Conservation (phyloP, 2,329 filamentous ascomycete species). For the Proliferodiscus dingleyae region DNA sequence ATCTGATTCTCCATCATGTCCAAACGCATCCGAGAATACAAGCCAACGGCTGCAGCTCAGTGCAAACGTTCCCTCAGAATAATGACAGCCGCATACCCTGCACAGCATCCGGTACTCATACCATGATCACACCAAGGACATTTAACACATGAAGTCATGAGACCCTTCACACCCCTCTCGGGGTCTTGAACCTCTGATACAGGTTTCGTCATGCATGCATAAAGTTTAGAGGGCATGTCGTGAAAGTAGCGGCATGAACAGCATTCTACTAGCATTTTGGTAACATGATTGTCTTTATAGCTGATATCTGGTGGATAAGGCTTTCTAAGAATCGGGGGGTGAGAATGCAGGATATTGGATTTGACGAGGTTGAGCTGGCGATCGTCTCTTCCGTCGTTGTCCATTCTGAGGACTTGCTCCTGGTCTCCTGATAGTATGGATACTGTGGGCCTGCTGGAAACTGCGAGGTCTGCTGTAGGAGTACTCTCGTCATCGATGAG, state of each 20-base stretch:
- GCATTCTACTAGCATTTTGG: constrained; percentile 62
- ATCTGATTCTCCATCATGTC: too few species aligned
- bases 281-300: constrained; percentile 32
- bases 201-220: constrained; percentile 59
- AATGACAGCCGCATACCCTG: constrained; percentile 62
- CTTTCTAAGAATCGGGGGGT: too few species aligned
- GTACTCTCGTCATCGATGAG: too few species aligned
- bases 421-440: neutral
- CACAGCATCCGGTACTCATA: constrained; percentile 65
- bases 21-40: too few species aligned
- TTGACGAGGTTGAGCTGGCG: constrained; percentile 4
- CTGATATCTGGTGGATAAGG: neutral
- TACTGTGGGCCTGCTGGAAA: neutral
- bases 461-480: constrained; percentile 5
- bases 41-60: too few species aligned
- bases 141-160: constrained; percentile 56
- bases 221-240: constrained; percentile 60
- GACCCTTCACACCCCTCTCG: constrained; percentile 47
- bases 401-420: neutral
- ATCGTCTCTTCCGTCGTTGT: constrained; percentile 5
- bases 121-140: constrained; percentile 70
- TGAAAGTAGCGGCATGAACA: constrained; percentile 61
- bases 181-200: constrained; percentile 49
- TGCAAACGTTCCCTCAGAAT: constrained; percentile 61
- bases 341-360: too few species aligned